Evolutionary conservation across 805 yeast genomes (phyloP).

Genomic region (Pichia kluyveri): DNA sequence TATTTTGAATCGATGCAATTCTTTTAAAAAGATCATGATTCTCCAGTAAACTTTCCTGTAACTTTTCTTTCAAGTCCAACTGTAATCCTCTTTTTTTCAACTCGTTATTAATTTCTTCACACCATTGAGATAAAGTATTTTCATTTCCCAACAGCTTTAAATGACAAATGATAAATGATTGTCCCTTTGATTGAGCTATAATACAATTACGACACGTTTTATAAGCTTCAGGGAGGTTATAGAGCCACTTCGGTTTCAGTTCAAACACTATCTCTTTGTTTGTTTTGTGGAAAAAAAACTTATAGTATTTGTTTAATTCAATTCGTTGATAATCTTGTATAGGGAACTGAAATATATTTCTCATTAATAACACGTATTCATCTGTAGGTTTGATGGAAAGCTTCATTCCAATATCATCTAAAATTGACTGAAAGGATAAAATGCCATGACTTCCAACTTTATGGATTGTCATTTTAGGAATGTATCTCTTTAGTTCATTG

Average conservation of each 20-base stretch:
- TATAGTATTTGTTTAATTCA: constrained; percentile 20
- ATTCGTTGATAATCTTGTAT: constrained; percentile 1
- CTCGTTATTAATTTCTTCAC: constrained; percentile 20
- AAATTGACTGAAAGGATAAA: not conserved
- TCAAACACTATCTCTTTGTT: constrained; percentile 25
- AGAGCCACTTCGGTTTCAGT: constrained; percentile 46
- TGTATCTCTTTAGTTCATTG: constrained; percentile 8
- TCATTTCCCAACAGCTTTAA: constrained; percentile 27
- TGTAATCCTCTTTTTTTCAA: not conserved
- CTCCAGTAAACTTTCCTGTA: constrained; percentile 2
- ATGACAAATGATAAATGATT: constrained; percentile 30
- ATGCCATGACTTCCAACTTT: not conserved
- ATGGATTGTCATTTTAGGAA: constrained; percentile 8
- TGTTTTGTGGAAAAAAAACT: constrained; percentile 10
- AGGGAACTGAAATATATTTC: constrained; percentile 13
- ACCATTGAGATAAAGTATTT: constrained; percentile 27
- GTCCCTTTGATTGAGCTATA: constrained; percentile 25
- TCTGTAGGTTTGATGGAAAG: constrained; percentile 12
- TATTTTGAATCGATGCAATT: constrained; percentile 27
- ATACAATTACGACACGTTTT: constrained; percentile 39
- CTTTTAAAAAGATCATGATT: constrained; percentile 11
- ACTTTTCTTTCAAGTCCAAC: not conserved
- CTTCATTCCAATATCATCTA: not conserved
- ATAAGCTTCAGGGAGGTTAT: constrained; percentile 23
- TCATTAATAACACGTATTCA: constrained; percentile 20